Evolutionary conservation across 768 basidiomycete genomes (phyloP), one percentile per base, ranked within the genome.

Genomic region (Lactifluus echinatus): DNA sequence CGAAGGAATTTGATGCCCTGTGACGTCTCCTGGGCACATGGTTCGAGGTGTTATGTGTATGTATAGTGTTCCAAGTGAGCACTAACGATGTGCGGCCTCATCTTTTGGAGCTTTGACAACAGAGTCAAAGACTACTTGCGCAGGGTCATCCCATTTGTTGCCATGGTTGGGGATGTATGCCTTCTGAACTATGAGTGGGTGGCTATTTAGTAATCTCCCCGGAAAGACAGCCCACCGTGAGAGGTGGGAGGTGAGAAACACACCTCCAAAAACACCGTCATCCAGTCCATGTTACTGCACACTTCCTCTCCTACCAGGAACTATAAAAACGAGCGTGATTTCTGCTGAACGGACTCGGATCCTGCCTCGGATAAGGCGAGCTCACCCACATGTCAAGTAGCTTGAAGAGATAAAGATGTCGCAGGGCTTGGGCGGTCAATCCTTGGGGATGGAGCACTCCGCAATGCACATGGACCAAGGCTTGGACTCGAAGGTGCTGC

Each of bases 161-260:
- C 78, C 73, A 33, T 81, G 66, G 0, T 67, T 55, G 2, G 63
- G 52, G 50, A 89, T 83, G 57, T 78, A 83, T 0, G 67, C 64
- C 10, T 73, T 67, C 47, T 81, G 79, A 0, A 88, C 81, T 0
- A 81, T 71, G 57, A 83, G 87, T 0, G 86, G 85, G 57, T 80
- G 84, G 57, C 78, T 76, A 14, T 79, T 82, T 0, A 85, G 86
- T 0, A 89, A 75, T 63, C 89, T 86, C 1, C 88, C 79, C 0
- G 85, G 83, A 3, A n/a, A n/a, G n/a, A 82, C 76, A 1, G 87
- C 79, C 21, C 88, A 89, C 55, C 12, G 39, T 23, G 40, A 33
- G 15, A 15, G 15, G 7, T 28, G 29, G 10, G 48, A 24, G 26
- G 14, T 28, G 29, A 47, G 33, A 4, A 2, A 70, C 79, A 23